Conservation (phyloP, 176 grass and related monocot species). For the Zizania latifolia region DNA sequence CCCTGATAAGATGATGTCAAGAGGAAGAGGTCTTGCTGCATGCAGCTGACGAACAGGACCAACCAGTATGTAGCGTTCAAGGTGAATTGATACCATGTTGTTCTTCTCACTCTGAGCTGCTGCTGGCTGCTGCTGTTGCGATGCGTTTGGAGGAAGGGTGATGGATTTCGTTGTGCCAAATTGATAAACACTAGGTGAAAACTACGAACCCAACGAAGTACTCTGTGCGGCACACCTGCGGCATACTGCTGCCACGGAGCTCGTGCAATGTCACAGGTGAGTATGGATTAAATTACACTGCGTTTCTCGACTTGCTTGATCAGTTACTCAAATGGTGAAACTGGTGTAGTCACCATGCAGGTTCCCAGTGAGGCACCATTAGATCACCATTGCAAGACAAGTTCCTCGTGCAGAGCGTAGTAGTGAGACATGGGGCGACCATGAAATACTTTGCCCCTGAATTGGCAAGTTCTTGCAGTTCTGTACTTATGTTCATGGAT, state of each 20-base stretch:
- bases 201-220: slow-evolving; percentile 90
- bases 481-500: background rate
- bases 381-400: slow-evolving; percentile 92
- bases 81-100: slow-evolving; percentile 30
- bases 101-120: background rate
- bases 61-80: slow-evolving; percentile 73
- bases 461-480: slow-evolving; percentile 25
- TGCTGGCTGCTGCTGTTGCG: background rate
- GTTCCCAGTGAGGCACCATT: slow-evolving; percentile 51
- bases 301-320: background rate
- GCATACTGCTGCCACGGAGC: slow-evolving; percentile 51
- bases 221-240: slow-evolving; percentile 60
- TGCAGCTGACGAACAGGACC: slow-evolving; percentile 79
- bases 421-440: slow-evolving; percentile 35
- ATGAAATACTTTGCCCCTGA: slow-evolving; percentile 49
- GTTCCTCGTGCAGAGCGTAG: slow-evolving; percentile 80
- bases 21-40: slow-evolving; percentile 69
- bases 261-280: slow-evolving; percentile 64
- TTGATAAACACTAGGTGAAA: slow-evolving; percentile 55
- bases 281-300: background rate
- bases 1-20: slow-evolving; percentile 58
- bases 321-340: background rate
- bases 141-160: background rate
- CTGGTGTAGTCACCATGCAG: slow-evolving; percentile 65
- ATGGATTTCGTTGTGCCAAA: background rate